These are phyloP conservation scores for Uronychia setigera DNA, from an alignment of 73 alveolate genomes.

Conservation along the genomic window DNA sequence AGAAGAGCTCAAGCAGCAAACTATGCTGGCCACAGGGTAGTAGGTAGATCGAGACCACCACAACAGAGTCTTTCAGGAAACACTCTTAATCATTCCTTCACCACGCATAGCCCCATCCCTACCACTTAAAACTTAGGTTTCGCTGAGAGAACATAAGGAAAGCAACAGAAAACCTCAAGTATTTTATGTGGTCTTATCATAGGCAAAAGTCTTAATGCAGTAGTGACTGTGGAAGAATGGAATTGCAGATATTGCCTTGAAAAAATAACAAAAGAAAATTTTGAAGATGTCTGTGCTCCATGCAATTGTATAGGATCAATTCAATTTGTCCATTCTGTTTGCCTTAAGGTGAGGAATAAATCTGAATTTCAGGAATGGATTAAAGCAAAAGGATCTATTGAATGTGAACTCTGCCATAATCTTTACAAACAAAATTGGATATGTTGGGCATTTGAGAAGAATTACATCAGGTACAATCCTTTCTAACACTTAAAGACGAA, in stretches of 20 bases:
- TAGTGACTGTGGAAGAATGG: too few species aligned
- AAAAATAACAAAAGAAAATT: not conserved
- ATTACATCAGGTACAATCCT: not conserved
- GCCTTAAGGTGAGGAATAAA: not conserved
- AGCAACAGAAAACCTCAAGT: too few species aligned
- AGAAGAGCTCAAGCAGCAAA: too few species aligned
- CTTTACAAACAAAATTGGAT: slow-evolving; percentile 6
- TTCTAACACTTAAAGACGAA: not conserved
- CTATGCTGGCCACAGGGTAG: too few species aligned
- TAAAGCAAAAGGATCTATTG: not conserved
- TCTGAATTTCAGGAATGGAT: slow-evolving; percentile 5
- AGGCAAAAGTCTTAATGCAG: too few species aligned
- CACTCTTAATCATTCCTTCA: too few species aligned
- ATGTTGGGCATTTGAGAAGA: slow-evolving; percentile 15
- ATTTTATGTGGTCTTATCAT: too few species aligned
- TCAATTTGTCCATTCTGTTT: slow-evolving; percentile 1
- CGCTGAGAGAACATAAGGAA: too few species aligned
- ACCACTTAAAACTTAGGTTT: too few species aligned
- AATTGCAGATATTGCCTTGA: slow-evolving; percentile 10
- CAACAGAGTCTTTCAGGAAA: too few species aligned
- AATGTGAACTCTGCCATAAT: slow-evolving; percentile 12
- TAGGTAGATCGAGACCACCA: too few species aligned
- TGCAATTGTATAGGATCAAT: slow-evolving; percentile 13
- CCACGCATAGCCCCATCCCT: too few species aligned
- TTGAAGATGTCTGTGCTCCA: not conserved